Percentiles rank a stretch among this genome's conserved stretches.
Evolutionary conservation across 148 eudicot genomes (phyloP).

Genomic region (Arctostaphylos glauca): DNA sequence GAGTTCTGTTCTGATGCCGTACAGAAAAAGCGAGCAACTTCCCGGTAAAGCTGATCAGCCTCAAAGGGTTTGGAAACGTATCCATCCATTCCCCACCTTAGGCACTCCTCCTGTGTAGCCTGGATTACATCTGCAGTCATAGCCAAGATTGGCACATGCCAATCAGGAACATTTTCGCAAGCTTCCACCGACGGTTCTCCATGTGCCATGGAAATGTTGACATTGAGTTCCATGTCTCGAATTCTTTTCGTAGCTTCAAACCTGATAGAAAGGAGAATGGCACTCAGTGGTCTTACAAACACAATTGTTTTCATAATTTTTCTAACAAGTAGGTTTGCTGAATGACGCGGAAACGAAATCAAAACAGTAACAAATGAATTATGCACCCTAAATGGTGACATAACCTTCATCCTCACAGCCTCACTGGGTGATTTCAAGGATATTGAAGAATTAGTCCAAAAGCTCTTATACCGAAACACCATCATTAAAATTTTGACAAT

Average conservation of each 20-base stretch:
- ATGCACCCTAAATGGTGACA: background rate
- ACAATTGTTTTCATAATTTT: background rate
- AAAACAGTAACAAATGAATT: background rate
- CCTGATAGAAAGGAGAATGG: slow-evolving; percentile 33
- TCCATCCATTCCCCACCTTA: slow-evolving; percentile 83
- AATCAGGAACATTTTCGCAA: slow-evolving; percentile 38
- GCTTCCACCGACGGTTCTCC: slow-evolving; percentile 26
- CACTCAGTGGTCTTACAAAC: background rate
- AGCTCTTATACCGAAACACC: background rate
- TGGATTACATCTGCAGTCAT: slow-evolving; percentile 99
- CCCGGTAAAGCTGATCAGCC: slow-evolving; percentile 81
- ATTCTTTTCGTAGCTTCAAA: slow-evolving; percentile 84
- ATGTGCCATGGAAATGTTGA: slow-evolving; percentile 17
- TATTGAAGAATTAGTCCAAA: slow-evolving; percentile 3
- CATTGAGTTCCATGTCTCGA: slow-evolving; percentile 50
- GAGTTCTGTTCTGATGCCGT: slow-evolving; percentile 29
- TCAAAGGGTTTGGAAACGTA: slow-evolving; percentile 98
- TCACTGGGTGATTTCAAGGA: background rate
- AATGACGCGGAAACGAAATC: background rate
- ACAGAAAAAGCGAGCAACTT: slow-evolving; percentile 71
- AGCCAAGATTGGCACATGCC: slow-evolving; percentile 89
- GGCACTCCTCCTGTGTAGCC: slow-evolving; percentile 87
- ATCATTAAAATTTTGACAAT: background rate
- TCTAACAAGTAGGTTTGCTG: background rate
- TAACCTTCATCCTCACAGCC: background rate